A percentile compares a stretch with the other conserved stretches of the same genome.
phyloP scores from a whole-genome alignment of 345 rosid species.

The Rhodamnia argentea region DNA sequence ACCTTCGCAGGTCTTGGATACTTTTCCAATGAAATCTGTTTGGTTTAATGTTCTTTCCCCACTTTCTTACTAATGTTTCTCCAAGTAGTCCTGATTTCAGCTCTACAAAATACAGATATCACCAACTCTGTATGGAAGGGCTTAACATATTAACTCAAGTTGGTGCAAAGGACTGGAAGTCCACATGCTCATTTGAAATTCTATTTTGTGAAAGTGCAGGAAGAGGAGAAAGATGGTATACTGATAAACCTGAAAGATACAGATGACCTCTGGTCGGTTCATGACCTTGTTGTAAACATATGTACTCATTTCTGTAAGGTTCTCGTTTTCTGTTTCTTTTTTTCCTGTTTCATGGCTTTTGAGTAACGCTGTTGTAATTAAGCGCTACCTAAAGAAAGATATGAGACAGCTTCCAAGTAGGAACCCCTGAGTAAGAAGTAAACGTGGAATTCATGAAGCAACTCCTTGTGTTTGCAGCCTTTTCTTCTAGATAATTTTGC shows the following conservation, averaged over 20 bases:
- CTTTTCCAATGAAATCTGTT: neutral
- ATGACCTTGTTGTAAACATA: neutral
- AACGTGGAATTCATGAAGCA: neutral
- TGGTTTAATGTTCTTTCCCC: neutral
- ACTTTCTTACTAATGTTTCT: neutral
- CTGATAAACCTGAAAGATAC: neutral
- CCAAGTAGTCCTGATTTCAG: neutral
- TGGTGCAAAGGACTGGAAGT: neutral
- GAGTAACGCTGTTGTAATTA: neutral
- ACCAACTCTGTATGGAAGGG: neutral
- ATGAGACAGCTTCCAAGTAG: neutral
- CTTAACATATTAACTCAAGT: neutral
- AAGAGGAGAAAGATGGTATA: neutral
- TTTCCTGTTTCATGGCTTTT: neutral
- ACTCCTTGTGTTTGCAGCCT: neutral
- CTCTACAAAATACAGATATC: neutral
- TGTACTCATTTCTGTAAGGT: neutral
- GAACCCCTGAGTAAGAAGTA: neutral
- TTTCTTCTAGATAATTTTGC: neutral
- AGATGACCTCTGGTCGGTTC: neutral
- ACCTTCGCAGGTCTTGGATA: neutral
- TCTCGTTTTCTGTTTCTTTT: neutral
- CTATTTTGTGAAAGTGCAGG: neutral
- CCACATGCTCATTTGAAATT: neutral
- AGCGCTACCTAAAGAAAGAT: neutral